Percentiles rank a stretch among this genome's conserved stretches.
Conservation (phyloP, 2,329 filamentous ascomycete genomes). For the Sphaerulina vaccinii region DNA sequence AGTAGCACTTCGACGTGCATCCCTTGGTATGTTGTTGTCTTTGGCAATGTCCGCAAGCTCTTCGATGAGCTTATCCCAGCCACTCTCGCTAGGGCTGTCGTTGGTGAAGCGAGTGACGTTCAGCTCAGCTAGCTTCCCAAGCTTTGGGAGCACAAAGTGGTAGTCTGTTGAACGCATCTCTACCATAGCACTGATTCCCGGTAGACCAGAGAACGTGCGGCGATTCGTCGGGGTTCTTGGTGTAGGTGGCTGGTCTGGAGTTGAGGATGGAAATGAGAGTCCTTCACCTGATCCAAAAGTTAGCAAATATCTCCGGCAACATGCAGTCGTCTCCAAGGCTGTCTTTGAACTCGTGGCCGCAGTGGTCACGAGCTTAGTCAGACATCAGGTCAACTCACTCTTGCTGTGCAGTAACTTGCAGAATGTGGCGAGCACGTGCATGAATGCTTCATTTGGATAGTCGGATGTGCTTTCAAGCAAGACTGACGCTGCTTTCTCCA, state of each 20-base stretch:
- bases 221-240: conserved; percentile 32
- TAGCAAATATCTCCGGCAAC: too few relatives aligned
- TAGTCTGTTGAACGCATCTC: conserved; percentile 45
- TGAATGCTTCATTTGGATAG: conserved; percentile 80
- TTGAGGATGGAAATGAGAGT: conserved; percentile 10
- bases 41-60: conserved; percentile 53
- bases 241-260: conserved; percentile 12
- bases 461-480: conserved; percentile 90
- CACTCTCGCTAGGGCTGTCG: conserved; percentile 65
- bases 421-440: conserved; percentile 72
- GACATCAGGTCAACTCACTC: too few relatives aligned
- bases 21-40: conserved; percentile 39
- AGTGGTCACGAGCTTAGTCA: too few relatives aligned
- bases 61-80: conserved; percentile 69
- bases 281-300: too few relatives aligned
- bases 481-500: conserved; percentile 81
- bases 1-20: conserved; percentile 50
- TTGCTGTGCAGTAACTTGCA: conserved; percentile 62
- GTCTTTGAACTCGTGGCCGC: too few relatives aligned
- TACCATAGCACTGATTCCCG: conserved; percentile 42
- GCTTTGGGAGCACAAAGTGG: conserved; percentile 50
- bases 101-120: conserved; percentile 63
- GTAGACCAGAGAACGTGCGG: conserved; percentile 45
- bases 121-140: conserved; percentile 46
- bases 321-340: too few relatives aligned